Base-by-base conservation (phyloP, 2,329 filamentous ascomycete genomes). In the Colletotrichum graminicola region DNA sequence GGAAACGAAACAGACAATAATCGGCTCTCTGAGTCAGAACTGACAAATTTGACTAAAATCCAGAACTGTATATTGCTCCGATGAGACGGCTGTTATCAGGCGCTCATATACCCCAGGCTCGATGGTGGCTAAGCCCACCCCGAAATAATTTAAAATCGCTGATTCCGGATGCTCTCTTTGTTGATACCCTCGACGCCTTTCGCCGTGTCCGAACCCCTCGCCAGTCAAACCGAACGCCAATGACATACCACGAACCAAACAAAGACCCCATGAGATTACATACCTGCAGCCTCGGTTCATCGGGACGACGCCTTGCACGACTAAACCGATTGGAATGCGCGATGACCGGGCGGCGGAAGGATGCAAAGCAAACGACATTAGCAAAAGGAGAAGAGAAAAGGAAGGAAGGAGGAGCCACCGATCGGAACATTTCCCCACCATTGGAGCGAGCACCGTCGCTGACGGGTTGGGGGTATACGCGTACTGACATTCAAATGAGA, bases 111-210 rank as follows among this genome's bases (percentile, higher is more conserved):
- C 36, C 68, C 65, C 52, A 59, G 21, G 57, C 52, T 59, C 52
- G 68, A 23, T 26, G 41, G 36, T 67, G 64, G 64, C 64, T 71
- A 60, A 71, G 68, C 68, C 68, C 59, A 59, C 59, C 68, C 57
- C 57, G 52, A 71, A 71, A 71, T 68, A 62, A 63, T 18, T 71
- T 60, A 52, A 71, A 71, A 71, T 71, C 68, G 52, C 68, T 68
- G 68, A 68, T 63, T 71, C 68, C 68, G 65, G 68, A 45, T 63
- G 45, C 39, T 43, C 39, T 68, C 68, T 71, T 71, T 71, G 65
- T 71, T 54, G n/a, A 29, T 36, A n/a, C 54, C 14, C 62, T 60
- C 41, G 39, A 55, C 65, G 65, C 52, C 59, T 59, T 67, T 71
- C 65, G 65, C 65, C 59, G 45, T 57, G 68, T 62, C 64, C 65